phyloP scores from a whole-genome alignment of 2,329 filamentous ascomycete species.

The Alternaria burnsii region DNA sequence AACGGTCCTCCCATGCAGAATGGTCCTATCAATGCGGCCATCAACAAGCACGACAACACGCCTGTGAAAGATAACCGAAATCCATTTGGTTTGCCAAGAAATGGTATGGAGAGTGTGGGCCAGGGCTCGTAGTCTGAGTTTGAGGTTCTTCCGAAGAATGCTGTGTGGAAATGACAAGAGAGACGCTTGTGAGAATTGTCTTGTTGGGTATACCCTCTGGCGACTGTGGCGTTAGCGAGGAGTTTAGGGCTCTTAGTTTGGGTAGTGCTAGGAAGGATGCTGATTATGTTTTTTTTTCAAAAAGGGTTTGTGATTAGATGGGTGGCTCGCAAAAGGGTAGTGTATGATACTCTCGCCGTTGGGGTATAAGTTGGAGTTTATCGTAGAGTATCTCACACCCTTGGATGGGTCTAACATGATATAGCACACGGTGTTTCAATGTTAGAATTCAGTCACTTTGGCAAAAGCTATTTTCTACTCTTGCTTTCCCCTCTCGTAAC shows the following conservation, averaged over 20 bases:
- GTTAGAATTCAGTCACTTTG: too few species aligned
- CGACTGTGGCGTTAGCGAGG: neutral
- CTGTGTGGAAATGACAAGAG: conserved; percentile 1
- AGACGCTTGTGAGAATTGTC: neutral
- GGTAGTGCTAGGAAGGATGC: neutral
- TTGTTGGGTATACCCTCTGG: neutral
- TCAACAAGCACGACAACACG: conserved; percentile 29
- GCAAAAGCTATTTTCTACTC: too few species aligned
- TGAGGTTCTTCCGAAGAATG: neutral
- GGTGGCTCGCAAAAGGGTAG: neutral
- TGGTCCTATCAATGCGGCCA: conserved; percentile 12
- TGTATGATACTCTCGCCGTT: neutral
- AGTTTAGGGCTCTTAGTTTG: neutral
- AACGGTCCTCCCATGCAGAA: conserved; percentile 17
- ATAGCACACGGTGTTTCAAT: too few species aligned
- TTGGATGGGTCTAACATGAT: too few species aligned
- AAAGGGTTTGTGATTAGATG: neutral
- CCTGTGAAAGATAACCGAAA: conserved; percentile 32
- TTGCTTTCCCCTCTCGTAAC: too few species aligned
- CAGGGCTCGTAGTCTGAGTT: conserved; percentile 13
- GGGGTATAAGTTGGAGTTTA: too few species aligned
- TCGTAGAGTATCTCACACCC: too few species aligned
- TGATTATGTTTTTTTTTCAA: neutral
- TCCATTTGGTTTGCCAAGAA: conserved; percentile 3
- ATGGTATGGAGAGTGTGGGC: conserved; percentile 9